Conservation (phyloP, 2,329 filamentous ascomycete genomes). For the Berkeleyomyces rouxiae region DNA sequence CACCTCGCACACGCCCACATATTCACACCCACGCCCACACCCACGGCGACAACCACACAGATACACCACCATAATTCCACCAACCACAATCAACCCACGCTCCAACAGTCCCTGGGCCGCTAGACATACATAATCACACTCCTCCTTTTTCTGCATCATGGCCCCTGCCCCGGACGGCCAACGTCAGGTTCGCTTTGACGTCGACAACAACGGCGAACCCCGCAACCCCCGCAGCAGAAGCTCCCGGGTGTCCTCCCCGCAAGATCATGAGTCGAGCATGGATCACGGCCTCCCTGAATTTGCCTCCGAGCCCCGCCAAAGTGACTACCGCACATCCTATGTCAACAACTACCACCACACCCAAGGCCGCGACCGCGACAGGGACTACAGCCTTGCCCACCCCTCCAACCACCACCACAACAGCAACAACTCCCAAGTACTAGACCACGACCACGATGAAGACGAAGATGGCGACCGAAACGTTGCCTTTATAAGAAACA, state of each 20-base stretch:
- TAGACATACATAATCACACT: background rate
- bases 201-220: background rate
- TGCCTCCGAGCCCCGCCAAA: conserved; percentile 7
- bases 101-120: background rate
- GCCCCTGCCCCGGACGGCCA: background rate
- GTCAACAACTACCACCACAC: background rate
- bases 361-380: background rate
- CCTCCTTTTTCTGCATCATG: background rate
- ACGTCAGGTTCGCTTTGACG: conserved; percentile 8
- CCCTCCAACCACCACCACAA: background rate
- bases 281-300: background rate
- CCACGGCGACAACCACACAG: background rate
- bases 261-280: background rate
- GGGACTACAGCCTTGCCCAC: background rate
- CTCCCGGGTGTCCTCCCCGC: background rate
- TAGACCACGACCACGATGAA: background rate
- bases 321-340: conserved; percentile 3
- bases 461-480: background rate
- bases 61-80: background rate
- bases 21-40: background rate
- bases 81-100: background rate
- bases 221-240: background rate
- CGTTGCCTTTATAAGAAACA: background rate
- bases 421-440: background rate
- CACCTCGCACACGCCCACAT: background rate